A percentile compares a stretch with the other conserved stretches of the same genome.
Conservation (phyloP, 306 rosid species). For the Rubus idaeus region DNA sequence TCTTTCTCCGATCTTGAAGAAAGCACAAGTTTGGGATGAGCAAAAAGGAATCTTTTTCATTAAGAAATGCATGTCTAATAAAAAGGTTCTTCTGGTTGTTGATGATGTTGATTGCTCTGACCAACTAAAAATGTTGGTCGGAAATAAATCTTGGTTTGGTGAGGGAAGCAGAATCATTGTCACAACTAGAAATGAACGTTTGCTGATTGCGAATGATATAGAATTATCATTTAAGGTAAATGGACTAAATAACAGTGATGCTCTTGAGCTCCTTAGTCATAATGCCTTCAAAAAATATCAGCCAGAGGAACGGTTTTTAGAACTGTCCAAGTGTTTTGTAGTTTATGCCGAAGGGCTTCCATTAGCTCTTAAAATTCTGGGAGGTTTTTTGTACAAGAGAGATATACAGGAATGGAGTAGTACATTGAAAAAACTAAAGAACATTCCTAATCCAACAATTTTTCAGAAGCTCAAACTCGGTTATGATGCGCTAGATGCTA, state of each 20-base stretch:
- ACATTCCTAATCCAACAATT: slow-evolving; percentile 19
- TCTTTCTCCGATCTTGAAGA: slow-evolving; percentile 15
- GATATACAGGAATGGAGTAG: slow-evolving; percentile 25
- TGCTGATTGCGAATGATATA: slow-evolving; percentile 20
- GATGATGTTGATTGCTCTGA: slow-evolving; percentile 32
- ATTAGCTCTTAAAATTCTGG: slow-evolving; percentile 36
- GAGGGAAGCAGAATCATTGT: slow-evolving; percentile 39
- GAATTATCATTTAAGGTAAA: neutral
- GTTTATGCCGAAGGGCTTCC: slow-evolving; percentile 21
- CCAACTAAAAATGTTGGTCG: slow-evolving; percentile 34
- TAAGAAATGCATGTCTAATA: slow-evolving; percentile 23
- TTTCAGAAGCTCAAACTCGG: slow-evolving; percentile 27
- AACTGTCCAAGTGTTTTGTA: neutral
- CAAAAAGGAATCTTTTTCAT: slow-evolving; percentile 11
- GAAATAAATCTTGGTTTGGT: slow-evolving; percentile 20
- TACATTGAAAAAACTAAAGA: slow-evolving; percentile 26
- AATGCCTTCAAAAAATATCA: neutral
- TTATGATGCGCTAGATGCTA: slow-evolving; percentile 24
- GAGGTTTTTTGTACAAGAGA: slow-evolving; percentile 36
- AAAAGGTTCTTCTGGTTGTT: slow-evolving; percentile 7
- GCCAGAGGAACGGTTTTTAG: neutral
- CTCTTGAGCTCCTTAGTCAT: slow-evolving; percentile 16
- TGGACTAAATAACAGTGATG: neutral
- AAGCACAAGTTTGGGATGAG: neutral
- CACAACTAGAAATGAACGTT: slow-evolving; percentile 30